These are phyloP conservation scores for Hyphochytrium catenoides DNA, from an alignment of 352 stramenopile species.

Conservation along the genomic window DNA sequence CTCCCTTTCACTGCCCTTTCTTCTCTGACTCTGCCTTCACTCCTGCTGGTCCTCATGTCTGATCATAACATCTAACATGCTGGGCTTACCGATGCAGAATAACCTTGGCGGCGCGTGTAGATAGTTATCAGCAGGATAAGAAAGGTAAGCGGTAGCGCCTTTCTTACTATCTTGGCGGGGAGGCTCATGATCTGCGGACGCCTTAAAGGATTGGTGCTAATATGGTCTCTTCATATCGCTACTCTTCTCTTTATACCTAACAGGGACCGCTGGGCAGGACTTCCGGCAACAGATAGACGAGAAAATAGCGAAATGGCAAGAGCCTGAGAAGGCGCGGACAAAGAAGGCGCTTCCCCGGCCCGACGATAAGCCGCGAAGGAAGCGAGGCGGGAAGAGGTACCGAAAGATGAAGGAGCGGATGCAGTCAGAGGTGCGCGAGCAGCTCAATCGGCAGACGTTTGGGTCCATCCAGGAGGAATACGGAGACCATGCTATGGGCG, in stretches of 20 bases:
- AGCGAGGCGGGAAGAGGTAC: constrained; percentile 73
- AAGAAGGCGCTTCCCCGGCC: constrained; percentile 89
- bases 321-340: constrained; percentile 85
- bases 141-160: constrained; percentile 6
- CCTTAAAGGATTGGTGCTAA: too few species aligned
- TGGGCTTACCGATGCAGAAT: too few species aligned
- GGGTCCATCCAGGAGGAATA: constrained; percentile 80
- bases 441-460: constrained; percentile 88
- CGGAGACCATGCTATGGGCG: constrained; percentile 93
- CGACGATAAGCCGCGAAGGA: constrained; percentile 82
- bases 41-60: too few species aligned
- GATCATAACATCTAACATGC: too few species aligned
- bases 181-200: too few species aligned
- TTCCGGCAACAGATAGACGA: constrained; percentile 69
- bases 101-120: constrained; percentile 70
- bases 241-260: too few species aligned
- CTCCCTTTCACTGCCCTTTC: constrained; percentile 1
- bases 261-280: constrained; percentile 36
- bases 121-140: constrained; percentile 60
- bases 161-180: too few species aligned
- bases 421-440: constrained; percentile 87
- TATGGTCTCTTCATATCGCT: too few species aligned
- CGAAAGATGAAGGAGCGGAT: constrained; percentile 92
- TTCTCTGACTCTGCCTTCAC: too few species aligned
- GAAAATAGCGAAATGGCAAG: constrained; percentile 92